phyloP scores from a whole-genome alignment of 345 rosid genomes.

The Syzygium aqueum region DNA sequence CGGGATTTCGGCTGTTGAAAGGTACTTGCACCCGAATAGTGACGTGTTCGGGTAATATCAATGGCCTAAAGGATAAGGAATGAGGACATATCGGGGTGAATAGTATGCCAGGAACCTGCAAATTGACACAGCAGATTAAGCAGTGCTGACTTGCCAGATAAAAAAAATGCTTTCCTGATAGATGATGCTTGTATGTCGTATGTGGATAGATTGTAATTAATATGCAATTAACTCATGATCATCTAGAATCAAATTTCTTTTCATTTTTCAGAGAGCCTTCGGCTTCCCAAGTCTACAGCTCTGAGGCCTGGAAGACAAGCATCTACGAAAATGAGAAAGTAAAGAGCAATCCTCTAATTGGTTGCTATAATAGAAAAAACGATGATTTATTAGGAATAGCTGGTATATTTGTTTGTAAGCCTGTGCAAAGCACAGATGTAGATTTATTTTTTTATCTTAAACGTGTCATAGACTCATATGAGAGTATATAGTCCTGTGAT shows the following conservation, averaged over 20 bases:
- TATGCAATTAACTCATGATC: neutral
- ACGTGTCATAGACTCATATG: neutral
- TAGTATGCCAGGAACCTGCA: slow-evolving; percentile 92
- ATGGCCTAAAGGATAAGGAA: slow-evolving; percentile 91
- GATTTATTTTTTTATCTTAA: neutral
- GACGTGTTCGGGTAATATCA: slow-evolving; percentile 92
- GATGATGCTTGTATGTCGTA: neutral
- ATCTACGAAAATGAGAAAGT: neutral
- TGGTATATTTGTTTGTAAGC: neutral
- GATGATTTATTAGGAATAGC: neutral
- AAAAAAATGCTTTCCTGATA: neutral
- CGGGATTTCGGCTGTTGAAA: slow-evolving; percentile 81
- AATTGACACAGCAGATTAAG: neutral
- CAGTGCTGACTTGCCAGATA: neutral
- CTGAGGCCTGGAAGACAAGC: neutral
- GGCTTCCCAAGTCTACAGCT: neutral
- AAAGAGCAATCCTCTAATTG: neutral
- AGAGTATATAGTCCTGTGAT: neutral
- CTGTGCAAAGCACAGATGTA: neutral
- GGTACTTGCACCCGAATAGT: slow-evolving; percentile 85
- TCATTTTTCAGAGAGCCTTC: neutral
- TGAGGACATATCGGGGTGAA: slow-evolving; percentile 99
- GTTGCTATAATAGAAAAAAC: neutral
- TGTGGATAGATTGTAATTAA: neutral
- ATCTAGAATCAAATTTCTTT: neutral